phyloP scores from a whole-genome alignment of 768 basidiomycete genomes.

The Daedaleopsis nitida region DNA sequence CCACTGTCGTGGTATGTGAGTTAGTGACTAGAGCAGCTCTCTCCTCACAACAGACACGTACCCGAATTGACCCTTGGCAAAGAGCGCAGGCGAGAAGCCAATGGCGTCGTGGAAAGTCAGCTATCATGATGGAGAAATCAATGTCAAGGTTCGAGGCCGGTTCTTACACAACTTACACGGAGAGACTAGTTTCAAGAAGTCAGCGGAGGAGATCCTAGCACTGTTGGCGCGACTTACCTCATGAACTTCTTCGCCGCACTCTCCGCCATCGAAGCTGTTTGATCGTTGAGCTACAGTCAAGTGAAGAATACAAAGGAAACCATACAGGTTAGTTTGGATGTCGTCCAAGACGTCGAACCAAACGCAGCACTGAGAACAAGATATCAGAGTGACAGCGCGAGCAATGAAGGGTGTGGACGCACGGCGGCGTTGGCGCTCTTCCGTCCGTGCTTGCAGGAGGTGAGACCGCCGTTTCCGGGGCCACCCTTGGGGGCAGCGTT shows the following conservation, averaged over 20 bases:
- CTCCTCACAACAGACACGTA: background rate
- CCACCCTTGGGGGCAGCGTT: background rate
- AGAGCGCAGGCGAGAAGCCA: slow-evolving; percentile 18
- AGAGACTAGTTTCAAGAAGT: background rate
- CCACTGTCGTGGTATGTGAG: slow-evolving; percentile 17
- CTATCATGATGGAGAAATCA: slow-evolving; percentile 1
- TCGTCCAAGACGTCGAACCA: slow-evolving; percentile 22
- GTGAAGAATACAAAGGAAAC: no score
- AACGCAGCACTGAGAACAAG: slow-evolving; percentile 9
- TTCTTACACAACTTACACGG: background rate
- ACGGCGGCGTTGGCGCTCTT: background rate
- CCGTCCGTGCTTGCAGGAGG: background rate
- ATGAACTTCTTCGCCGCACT: slow-evolving; percentile 18
- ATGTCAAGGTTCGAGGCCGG: no score
- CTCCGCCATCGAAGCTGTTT: slow-evolving; percentile 13
- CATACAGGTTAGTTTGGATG: slow-evolving; percentile 17
- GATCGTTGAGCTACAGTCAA: background rate
- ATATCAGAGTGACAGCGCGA: background rate
- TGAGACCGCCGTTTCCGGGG: background rate
- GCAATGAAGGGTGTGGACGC: background rate
- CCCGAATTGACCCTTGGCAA: slow-evolving; percentile 17
- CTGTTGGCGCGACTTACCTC: slow-evolving; percentile 3
- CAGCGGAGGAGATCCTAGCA: background rate
- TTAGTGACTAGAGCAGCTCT: background rate
- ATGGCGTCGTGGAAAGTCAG: slow-evolving; percentile 33